These are phyloP conservation scores for Cadophora malorum DNA, from an alignment of 2,329 filamentous ascomycete species.

Conservation along the genomic window DNA sequence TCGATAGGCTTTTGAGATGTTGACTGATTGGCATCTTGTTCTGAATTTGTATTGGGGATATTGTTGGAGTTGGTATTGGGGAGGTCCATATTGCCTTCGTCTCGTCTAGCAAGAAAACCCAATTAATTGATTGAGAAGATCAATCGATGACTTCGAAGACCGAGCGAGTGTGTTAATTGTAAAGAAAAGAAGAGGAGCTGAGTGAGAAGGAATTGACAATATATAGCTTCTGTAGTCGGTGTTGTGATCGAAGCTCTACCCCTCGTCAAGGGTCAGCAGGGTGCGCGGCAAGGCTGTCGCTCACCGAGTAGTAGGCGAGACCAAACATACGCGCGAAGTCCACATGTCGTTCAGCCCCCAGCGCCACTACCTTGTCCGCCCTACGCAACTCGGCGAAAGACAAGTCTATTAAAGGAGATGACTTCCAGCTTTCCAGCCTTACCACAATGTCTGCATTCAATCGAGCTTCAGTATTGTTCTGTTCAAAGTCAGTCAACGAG, in stretches of 20 bases:
- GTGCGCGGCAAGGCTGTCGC: neutral
- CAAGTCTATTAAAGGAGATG: too few relatives aligned
- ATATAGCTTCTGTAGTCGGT: neutral
- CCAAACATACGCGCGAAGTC: too few relatives aligned
- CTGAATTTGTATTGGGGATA: neutral
- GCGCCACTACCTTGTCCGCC: too few relatives aligned
- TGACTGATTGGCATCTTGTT: neutral
- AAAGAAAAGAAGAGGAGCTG: neutral
- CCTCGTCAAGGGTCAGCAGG: too few relatives aligned
- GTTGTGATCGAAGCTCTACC: neutral
- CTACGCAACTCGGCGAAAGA: too few relatives aligned
- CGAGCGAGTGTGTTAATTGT: slow-evolving; percentile 9
- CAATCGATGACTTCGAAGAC: neutral
- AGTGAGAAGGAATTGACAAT: neutral
- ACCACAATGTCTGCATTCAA: too few relatives aligned
- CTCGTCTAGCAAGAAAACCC: slow-evolving; percentile 13
- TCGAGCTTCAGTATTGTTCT: too few relatives aligned
- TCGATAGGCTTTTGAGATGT: neutral
- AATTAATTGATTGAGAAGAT: neutral
- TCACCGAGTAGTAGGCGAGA: slow-evolving; percentile 3
- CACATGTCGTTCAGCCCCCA: too few relatives aligned
- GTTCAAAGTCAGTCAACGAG: too few relatives aligned
- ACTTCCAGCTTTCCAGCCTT: too few relatives aligned
- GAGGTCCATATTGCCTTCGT: slow-evolving; percentile 11
- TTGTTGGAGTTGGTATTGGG: neutral